Evolutionary conservation across 495 filamentous ascomycete genomes (phyloP), one percentile per base, ranked within the genome.

Genomic region (Penicillium soppii): DNA sequence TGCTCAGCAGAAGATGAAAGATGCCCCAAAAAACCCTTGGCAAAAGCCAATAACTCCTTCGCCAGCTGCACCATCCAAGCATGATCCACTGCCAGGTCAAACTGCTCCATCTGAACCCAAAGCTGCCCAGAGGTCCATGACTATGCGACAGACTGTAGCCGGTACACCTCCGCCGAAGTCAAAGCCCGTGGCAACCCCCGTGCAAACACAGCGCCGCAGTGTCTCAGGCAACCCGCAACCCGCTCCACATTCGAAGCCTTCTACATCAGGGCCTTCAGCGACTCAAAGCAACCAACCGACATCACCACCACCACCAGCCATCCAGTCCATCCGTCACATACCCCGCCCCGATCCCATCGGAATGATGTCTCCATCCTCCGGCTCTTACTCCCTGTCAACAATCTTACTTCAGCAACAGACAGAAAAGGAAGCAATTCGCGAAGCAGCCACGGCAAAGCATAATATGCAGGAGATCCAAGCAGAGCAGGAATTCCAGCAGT

Each of bases 401-500:
- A 97, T 98, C 47, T 85, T 97, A 20, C 81, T 82, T 13, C 85
- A 92, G 62, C 90, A 98, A 68, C 83, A 86, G 63, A 83, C 81
- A 6, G 92, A 95, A 53, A 94, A 97, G 58, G 82, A 91, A 51
- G 77, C 82, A 43, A 81, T 94, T 53, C 84, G 81, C 33, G 91
- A 95, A 68, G 89, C 89, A n/a, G 75, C 75, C 10, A 82, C 78
- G 0, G 87, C 88, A 2, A 96, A 95, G 65, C 79, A 92, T 35
- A 91, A 86, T 51, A 67, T 98, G 33, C 81, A 92, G 60, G 94
- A 97, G 33, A 98, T 98, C 55, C 95, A 98, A 62, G 82, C 87
- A 43, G 94, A 98, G 65, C 94, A 98, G 65, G 89, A 91, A 27
- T 98, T 98, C 68, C 89, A 96, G 66, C 85, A 92, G 62, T 98